Evolutionary conservation across 148 eudicot genomes (phyloP).

Genomic region (Beta vulgaris): DNA sequence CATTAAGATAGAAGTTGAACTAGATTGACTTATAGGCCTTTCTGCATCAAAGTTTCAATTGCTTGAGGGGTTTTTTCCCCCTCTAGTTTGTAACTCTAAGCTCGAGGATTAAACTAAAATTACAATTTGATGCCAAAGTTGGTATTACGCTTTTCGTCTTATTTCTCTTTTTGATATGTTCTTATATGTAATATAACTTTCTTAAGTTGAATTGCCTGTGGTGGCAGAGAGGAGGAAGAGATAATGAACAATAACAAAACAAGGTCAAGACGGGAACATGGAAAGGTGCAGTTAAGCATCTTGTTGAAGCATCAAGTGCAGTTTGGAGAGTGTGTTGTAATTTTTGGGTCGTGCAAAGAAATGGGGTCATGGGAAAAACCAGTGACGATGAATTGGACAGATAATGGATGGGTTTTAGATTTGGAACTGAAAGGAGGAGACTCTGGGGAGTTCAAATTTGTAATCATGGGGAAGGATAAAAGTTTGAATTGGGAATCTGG

Average conservation of each 20-base stretch:
- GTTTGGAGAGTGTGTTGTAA: slow-evolving; percentile 71
- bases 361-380: slow-evolving; percentile 83
- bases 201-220: slow-evolving; percentile 23
- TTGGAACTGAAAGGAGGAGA: slow-evolving; percentile 53
- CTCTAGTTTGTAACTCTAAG: neutral
- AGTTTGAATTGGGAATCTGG: slow-evolving; percentile 78
- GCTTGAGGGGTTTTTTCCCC: neutral
- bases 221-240: slow-evolving; percentile 49
- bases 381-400: slow-evolving; percentile 69
- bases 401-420: slow-evolving; percentile 73
- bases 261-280: slow-evolving; percentile 28
- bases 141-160: neutral
- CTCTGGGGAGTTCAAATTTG: slow-evolving; percentile 75
- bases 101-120: neutral
- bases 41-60: neutral
- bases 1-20: neutral
- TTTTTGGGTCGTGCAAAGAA: slow-evolving; percentile 68
- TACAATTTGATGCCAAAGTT: neutral
- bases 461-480: slow-evolving; percentile 49
- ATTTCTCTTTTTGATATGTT: neutral
- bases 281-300: slow-evolving; percentile 55
- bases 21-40: neutral
- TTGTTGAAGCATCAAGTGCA: slow-evolving; percentile 78
- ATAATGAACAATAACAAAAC: slow-evolving; percentile 30
- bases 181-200: neutral